phyloP scores from a whole-genome alignment of 371 early-diverging fungal genomes.

The Mucor plumbeus region DNA sequence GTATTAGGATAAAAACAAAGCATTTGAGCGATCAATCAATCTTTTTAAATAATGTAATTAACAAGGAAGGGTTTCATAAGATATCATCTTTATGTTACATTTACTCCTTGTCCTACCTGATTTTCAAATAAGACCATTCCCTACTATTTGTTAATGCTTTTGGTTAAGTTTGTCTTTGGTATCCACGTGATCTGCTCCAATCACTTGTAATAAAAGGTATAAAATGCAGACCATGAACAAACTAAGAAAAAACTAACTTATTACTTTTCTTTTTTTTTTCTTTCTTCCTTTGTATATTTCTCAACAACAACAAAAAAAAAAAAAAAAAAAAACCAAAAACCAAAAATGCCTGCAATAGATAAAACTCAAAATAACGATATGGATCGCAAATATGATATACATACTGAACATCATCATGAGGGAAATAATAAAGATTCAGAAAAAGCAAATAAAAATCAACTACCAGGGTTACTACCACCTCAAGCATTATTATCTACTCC shows the following conservation, averaged over 20 bases:
- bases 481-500: conserved; percentile 21
- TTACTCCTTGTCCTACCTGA: conserved; percentile 3
- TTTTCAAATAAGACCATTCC: not conserved
- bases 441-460: not conserved
- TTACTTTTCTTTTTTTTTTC: too few relatives aligned
- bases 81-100: not conserved
- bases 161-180: not conserved
- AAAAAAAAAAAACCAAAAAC: too few relatives aligned
- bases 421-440: not conserved
- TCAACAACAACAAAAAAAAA: too few relatives aligned
- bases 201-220: not conserved
- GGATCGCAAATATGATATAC: not conserved
- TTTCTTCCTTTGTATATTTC: not conserved
- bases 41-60: too few relatives aligned
- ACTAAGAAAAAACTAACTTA: too few relatives aligned
- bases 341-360: conserved; percentile 1
- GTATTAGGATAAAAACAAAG: too few relatives aligned
- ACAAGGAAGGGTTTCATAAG: not conserved
- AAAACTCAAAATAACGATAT: not conserved
- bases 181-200: not conserved
- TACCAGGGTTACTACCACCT: conserved; percentile 24
- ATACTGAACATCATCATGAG: not conserved
- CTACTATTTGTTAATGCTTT: not conserved
- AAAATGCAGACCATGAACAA: conserved; percentile 1
- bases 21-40: too few relatives aligned